Conservation (phyloP, 495 filamentous ascomycete species). For the Penicillium herquei region DNA sequence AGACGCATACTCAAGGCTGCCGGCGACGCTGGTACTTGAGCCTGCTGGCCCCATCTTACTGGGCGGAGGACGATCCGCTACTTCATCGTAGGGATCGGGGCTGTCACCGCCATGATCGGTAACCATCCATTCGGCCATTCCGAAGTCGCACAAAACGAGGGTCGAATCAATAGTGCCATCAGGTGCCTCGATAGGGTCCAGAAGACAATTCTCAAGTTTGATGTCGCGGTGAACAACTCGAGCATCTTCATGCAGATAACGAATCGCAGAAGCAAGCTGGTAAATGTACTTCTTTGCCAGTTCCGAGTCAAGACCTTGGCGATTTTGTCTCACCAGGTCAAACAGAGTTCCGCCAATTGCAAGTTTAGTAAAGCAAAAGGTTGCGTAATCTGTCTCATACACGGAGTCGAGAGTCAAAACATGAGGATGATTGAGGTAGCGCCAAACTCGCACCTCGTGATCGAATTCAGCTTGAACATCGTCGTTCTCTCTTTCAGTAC, state of each 20-base stretch:
- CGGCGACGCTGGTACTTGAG: constrained; percentile 56
- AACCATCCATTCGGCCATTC: constrained; percentile 70
- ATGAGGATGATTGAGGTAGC: constrained; percentile 64
- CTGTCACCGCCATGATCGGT: constrained; percentile 49
- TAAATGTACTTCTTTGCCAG: constrained; percentile 63
- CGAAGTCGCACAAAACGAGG: constrained; percentile 71
- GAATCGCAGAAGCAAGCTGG: constrained; percentile 66
- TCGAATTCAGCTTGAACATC: constrained; percentile 70
- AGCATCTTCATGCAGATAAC: constrained; percentile 73
- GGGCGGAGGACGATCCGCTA: constrained; percentile 44
- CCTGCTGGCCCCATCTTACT: constrained; percentile 55
- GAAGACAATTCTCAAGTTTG: constrained; percentile 74
- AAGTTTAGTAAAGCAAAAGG: constrained; percentile 71
- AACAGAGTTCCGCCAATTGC: constrained; percentile 70
- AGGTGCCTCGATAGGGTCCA: constrained; percentile 52
- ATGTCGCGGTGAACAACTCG: constrained; percentile 71
- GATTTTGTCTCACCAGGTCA: constrained; percentile 61
- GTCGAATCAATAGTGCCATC: constrained; percentile 52
- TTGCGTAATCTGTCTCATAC: constrained; percentile 69
- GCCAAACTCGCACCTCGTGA: constrained; percentile 71
- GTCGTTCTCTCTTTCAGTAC: constrained; percentile 64
- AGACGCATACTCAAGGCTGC: constrained; percentile 66
- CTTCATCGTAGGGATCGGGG: constrained; percentile 50
- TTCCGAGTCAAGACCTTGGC: constrained; percentile 49
- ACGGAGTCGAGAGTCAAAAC: constrained; percentile 66